Percentiles rank a stretch among this genome's conserved stretches.
Evolutionary conservation across 768 basidiomycete genomes (phyloP).

Genomic region (Boletus reticulatus): DNA sequence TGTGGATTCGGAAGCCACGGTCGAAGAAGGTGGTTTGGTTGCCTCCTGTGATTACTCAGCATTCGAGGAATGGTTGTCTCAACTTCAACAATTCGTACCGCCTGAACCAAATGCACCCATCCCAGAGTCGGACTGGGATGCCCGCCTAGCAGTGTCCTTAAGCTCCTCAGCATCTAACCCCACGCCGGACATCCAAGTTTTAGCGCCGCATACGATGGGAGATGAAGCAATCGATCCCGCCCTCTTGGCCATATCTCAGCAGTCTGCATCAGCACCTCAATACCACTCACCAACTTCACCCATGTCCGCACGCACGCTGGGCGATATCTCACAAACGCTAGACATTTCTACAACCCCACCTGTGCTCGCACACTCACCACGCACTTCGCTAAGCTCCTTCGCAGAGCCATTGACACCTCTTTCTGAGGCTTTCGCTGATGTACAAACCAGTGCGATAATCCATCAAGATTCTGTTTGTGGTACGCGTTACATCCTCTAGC

Average conservation of each 20-base stretch:
- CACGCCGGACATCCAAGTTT: background rate
- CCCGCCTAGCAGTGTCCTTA: background rate
- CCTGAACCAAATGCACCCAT: constrained; percentile 4
- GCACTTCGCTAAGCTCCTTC: constrained; percentile 32
- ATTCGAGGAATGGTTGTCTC: constrained; percentile 51
- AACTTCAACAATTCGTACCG: constrained; percentile 45
- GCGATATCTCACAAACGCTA: background rate
- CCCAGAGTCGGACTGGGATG: constrained; percentile 9
- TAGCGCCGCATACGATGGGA: background rate
- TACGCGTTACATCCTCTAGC: background rate
- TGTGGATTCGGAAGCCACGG: constrained; percentile 7
- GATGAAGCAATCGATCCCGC: constrained; percentile 33
- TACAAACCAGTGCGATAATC: background rate
- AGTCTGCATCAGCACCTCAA: background rate
- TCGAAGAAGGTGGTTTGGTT: constrained; percentile 6
- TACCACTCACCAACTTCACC: background rate
- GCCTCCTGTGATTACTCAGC: constrained; percentile 35
- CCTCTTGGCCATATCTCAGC: constrained; percentile 30
- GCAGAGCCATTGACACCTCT: constrained; percentile 26
- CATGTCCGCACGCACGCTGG: background rate
- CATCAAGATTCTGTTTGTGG: constrained; percentile 6
- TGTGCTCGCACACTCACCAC: constrained; percentile 26
- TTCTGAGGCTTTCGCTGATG: constrained; percentile 15
- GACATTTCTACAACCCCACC: constrained; percentile 14
- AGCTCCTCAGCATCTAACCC: background rate